phyloP scores from a whole-genome alignment of 2,329 filamentous ascomycete species.

The Trichoderma hamatum region DNA sequence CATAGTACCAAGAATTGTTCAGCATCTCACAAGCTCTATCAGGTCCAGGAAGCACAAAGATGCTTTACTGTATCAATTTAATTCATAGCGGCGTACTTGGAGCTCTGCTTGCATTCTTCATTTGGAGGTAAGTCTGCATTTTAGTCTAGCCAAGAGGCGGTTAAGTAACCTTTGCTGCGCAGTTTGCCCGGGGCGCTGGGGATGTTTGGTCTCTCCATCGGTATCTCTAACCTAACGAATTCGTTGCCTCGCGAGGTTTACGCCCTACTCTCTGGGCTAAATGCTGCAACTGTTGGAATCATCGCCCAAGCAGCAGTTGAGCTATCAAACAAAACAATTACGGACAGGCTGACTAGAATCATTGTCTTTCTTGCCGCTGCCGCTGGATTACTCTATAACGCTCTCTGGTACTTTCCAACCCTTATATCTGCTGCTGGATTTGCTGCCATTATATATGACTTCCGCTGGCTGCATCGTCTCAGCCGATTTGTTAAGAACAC shows the following conservation, averaged over 20 bases:
- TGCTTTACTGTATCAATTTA: constrained; percentile 69
- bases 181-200: constrained; percentile 70
- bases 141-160: constrained; percentile 23
- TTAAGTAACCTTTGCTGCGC: not conserved
- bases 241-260: constrained; percentile 65
- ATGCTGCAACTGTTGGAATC: constrained; percentile 72
- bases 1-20: constrained; percentile 72
- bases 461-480: constrained; percentile 51
- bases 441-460: constrained; percentile 59
- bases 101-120: constrained; percentile 61
- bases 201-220: constrained; percentile 69
- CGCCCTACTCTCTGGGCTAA: constrained; percentile 70
- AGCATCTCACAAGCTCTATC: constrained; percentile 68
- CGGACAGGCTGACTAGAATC: constrained; percentile 63
- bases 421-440: constrained; percentile 61
- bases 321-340: constrained; percentile 68
- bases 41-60: constrained; percentile 71
- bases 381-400: constrained; percentile 70
- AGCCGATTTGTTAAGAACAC: not conserved
- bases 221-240: constrained; percentile 62
- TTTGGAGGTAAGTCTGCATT: constrained; percentile 59
- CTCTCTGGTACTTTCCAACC: constrained; percentile 74
- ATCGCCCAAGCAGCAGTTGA: constrained; percentile 71
- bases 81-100: constrained; percentile 62
- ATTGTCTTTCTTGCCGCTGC: constrained; percentile 65